Base-by-base conservation (phyloP, 257 asterid genomes). In the Nicotiana attenuata region DNA sequence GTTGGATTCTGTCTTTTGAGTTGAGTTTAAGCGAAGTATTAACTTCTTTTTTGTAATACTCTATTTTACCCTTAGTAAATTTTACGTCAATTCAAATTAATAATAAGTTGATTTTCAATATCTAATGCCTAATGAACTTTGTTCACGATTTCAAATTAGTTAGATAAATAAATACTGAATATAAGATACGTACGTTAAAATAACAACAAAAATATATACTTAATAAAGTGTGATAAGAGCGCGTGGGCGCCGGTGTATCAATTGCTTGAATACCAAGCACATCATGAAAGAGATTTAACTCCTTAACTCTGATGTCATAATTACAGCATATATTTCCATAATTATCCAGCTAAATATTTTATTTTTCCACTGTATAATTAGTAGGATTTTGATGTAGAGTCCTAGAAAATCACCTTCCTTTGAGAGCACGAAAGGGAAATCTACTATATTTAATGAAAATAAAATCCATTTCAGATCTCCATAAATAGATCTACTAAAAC, bases 311-410 rank as follows among this genome's bases (percentile, higher is more conserved):
- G 20, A 6, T 57, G 9, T 2, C 63, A 57, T 61, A 61, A 61
- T 22, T 64, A 41, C 78, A 64, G 2, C 20, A 26, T 26, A 64
- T 35, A 38, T 5, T 38, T 17, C 10, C 10, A n/a, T 68, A 35
- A 38, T 66, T 67, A 33, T 68, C 56, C n/a, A n/a, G 31, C 77
- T 67, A 68, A 68, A 68, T 68, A 68, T 68, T 68, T 5, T 66
- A 10, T 33, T 31, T 31, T 66, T 17, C 10, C 77, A 19, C 31
- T 69, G 56, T 31, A 14, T 69, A 5, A 69, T 38, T 38, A 19
- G 77, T 69, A 38, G 13, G 24, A 47, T 11, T 67, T 67, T 19
- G 38, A 45, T 33, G 19, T 67, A 33, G 17, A 68, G 29, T 35
- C 29, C 55, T n/a, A 35, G 17, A 35, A n/a, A 67, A 67, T 16